Base-by-base conservation (phyloP, 805 yeast species). In the Kregervanrija delftensis region DNA sequence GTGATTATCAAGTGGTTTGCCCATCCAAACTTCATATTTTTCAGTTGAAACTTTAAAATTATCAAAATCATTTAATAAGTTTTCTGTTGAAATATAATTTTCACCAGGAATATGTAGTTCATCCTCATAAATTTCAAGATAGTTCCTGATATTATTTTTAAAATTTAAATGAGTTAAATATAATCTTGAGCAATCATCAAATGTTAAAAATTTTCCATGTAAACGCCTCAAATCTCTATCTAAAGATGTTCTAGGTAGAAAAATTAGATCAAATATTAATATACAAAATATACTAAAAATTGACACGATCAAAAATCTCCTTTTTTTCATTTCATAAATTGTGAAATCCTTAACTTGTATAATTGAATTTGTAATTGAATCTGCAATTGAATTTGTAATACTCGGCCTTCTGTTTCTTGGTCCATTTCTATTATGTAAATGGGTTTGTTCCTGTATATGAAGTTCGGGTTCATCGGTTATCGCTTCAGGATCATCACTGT, bases 241-340 rank as follows among this genome's bases (percentile, higher is more conserved):
- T 14, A 87, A 66, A 2, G 96, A 86, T 1, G 97, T 86, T 46
- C 96, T 64, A 2, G 96, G 96, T 12, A 88, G 68, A 59, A 89
- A 89, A 0, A 83, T 77, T 41, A 86, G 67, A 35, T 85, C 77
- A 57, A 85, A 79, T 2, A 79, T 48, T 1, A 86, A 85, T 16
- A 67, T 57, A 39, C 72, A 64, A 48, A 72, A 69, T 52, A 72
- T 66, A 60, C 73, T 62, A 35, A 53, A 53, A 3, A 53, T 38
- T 8, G 46, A 49, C 15, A 53, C 44, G 11, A 47, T 40, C 4
- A 55, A 37, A 45, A 79, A 71, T 42, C 74, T 50, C 39, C 61
- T 61, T 30, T 60, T 51, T 44, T 59, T 59, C 32, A 62, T 47
- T 47, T 62, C 58, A 51, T 49, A 44, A 37, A 55, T 36, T 3